Evolutionary conservation across 345 rosid genomes (phyloP).

Genomic region (Melaleuca quinquenervia): DNA sequence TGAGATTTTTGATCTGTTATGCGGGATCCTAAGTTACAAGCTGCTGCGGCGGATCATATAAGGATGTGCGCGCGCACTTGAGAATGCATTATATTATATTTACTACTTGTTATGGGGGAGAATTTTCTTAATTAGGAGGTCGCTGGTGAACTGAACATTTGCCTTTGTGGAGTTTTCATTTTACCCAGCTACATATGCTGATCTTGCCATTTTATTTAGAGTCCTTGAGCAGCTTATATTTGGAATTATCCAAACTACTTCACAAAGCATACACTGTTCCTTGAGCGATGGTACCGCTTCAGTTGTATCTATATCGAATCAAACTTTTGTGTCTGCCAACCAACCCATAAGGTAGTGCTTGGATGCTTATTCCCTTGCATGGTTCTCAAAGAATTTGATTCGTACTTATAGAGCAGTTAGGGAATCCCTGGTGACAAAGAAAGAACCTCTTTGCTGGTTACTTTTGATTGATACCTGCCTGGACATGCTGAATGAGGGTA

Average conservation of each 20-base stretch:
- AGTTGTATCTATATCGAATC: not conserved
- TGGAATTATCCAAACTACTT: not conserved
- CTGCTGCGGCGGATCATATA: not conserved
- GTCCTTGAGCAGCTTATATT: not conserved
- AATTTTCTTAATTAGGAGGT: not conserved
- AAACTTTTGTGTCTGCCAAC: not conserved
- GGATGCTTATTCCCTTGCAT: not conserved
- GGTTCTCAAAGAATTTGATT: not conserved
- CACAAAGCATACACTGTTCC: not conserved
- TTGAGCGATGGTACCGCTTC: not conserved
- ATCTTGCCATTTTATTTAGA: not conserved
- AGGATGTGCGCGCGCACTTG: not conserved
- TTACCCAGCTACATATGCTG: not conserved
- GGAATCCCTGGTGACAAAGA: not conserved
- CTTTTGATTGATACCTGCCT: not conserved
- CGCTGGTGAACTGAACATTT: not conserved
- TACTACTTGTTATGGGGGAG: not conserved
- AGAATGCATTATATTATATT: not conserved
- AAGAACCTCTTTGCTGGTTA: not conserved
- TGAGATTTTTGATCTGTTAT: not conserved
- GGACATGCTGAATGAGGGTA: not conserved
- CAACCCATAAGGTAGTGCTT: not conserved
- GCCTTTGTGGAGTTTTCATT: not conserved
- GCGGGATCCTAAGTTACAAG: not conserved
- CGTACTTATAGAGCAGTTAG: not conserved